Conservation (phyloP, 2,329 filamentous ascomycete genomes). For the Albifimbria verrucaria region DNA sequence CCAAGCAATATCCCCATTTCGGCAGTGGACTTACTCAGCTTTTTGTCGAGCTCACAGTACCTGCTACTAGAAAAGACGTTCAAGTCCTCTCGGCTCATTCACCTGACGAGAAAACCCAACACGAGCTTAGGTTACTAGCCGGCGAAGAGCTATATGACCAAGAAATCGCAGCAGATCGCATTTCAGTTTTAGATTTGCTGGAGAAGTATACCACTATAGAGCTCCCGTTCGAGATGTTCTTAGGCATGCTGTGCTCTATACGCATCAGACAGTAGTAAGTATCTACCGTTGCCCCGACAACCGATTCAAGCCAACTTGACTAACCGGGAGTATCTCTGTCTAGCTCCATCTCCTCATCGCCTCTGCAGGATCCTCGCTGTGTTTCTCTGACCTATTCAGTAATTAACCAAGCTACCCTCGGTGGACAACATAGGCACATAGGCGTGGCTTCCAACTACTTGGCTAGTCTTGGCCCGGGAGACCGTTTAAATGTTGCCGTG, state of each 20-base stretch:
- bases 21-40: slow-evolving; percentile 57
- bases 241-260: slow-evolving; percentile 65
- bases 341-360: slow-evolving; percentile 65
- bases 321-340: not conserved
- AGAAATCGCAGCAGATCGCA: slow-evolving; percentile 43
- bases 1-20: slow-evolving; percentile 53
- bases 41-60: slow-evolving; percentile 70
- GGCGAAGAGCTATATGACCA: slow-evolving; percentile 33
- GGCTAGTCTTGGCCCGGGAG: slow-evolving; percentile 35
- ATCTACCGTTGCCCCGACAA: no score
- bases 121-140: slow-evolving; percentile 32
- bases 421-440: slow-evolving; percentile 31
- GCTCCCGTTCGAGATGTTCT: slow-evolving; percentile 56
- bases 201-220: slow-evolving; percentile 51
- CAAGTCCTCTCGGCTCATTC: slow-evolving; percentile 13
- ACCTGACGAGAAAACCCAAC: slow-evolving; percentile 28
- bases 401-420: slow-evolving; percentile 49
- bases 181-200: slow-evolving; percentile 59
- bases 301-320: not conserved
- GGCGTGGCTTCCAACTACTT: slow-evolving; percentile 61
- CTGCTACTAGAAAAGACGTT: slow-evolving; percentile 28
- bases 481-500: slow-evolving; percentile 44
- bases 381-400: slow-evolving; percentile 64
- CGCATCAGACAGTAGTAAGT: slow-evolving; percentile 28
- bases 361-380: slow-evolving; percentile 49